phyloP scores from a whole-genome alignment of 768 basidiomycete species.

The Glaciozyma martinii region DNA sequence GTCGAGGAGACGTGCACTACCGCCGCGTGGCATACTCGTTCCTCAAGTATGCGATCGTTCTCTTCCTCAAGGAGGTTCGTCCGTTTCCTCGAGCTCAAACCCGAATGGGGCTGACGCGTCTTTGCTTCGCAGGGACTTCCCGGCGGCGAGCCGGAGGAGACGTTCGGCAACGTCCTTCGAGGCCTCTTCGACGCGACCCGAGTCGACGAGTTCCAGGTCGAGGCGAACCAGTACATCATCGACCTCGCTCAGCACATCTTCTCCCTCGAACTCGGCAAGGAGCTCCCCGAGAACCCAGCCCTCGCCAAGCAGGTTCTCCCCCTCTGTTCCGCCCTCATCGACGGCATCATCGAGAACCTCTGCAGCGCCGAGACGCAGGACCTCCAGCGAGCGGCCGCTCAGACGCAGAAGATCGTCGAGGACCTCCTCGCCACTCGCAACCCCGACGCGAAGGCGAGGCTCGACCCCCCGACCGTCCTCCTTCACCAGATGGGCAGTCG shows the following conservation, averaged over 20 bases:
- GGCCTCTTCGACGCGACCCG: conserved; percentile 70
- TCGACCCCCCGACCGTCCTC: conserved; percentile 45
- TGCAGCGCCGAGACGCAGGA: conserved; percentile 40
- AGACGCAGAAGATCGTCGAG: conserved; percentile 47
- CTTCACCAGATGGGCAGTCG: conserved; percentile 74
- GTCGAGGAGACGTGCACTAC: conserved; percentile 44
- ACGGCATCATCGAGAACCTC: conserved; percentile 66
- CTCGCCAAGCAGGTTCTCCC: conserved; percentile 35
- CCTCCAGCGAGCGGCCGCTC: conserved; percentile 23
- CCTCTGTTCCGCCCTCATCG: conserved; percentile 47
- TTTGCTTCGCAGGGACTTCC: conserved; percentile 51
- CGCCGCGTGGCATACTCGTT: conserved; percentile 42
- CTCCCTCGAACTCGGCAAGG: conserved; percentile 55
- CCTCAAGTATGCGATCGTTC: conserved; percentile 60
- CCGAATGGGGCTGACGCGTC: neutral
- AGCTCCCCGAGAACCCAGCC: conserved; percentile 33
- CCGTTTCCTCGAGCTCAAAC: neutral
- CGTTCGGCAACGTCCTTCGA: conserved; percentile 61
- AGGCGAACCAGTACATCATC: conserved; percentile 61
- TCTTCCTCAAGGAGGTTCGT: conserved; percentile 65
- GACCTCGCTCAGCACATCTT: conserved; percentile 65
- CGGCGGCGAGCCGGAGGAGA: conserved; percentile 62
- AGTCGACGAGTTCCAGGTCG: conserved; percentile 56
- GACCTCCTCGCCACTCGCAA: conserved; percentile 52
- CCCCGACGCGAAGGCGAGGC: conserved; percentile 32